These are phyloP conservation scores for Noccaea caerulescens DNA, from an alignment of 345 rosid genomes.

Conservation along the genomic window DNA sequence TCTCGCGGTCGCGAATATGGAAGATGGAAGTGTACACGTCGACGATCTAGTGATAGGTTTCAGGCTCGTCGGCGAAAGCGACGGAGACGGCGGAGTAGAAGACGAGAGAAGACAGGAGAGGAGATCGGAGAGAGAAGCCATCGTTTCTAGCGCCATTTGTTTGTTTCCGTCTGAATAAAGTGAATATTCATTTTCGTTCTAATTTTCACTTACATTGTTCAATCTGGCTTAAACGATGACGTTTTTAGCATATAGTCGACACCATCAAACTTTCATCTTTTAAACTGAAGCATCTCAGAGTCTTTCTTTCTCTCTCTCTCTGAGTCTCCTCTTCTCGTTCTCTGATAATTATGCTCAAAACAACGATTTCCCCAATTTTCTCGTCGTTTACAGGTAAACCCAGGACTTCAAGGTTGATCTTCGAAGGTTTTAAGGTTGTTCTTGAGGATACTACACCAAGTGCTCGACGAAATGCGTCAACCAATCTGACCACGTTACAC, in stretches of 20 bases:
- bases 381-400: constrained; percentile 52
- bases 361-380: constrained; percentile 60
- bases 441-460: constrained; percentile 46
- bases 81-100: constrained; percentile 11
- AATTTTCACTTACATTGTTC: background rate
- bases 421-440: constrained; percentile 14
- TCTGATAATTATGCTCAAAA: constrained; percentile 54
- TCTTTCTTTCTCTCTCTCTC: background rate
- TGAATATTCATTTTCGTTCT: background rate
- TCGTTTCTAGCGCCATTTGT: constrained; percentile 39
- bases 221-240: constrained; percentile 15
- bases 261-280: constrained; percentile 31
- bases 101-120: constrained; percentile 14
- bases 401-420: constrained; percentile 37
- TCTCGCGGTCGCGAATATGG: background rate
- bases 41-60: background rate
- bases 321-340: background rate
- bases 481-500: constrained; percentile 44
- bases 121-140: constrained; percentile 31
- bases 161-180: background rate
- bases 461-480: constrained; percentile 79
- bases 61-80: constrained; percentile 11
- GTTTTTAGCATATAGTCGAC: constrained; percentile 3
- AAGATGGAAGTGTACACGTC: background rate
- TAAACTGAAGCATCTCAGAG: constrained; percentile 13